These are phyloP conservation scores for Saccharomyces mikatae DNA, from an alignment of 805 yeast species.

Conservation along the genomic window DNA sequence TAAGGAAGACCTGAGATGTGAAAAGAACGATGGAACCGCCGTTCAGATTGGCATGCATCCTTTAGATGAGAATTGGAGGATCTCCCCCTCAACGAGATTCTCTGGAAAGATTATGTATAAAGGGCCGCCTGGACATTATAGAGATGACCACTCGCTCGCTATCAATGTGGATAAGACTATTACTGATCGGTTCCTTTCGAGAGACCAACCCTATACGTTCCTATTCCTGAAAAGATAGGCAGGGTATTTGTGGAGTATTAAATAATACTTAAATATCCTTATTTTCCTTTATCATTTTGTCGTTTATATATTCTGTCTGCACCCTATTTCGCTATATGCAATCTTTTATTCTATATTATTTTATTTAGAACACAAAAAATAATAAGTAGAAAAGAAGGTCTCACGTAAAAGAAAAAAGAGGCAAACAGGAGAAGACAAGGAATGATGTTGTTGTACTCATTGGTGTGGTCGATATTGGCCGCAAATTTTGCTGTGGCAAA, in stretches of 20 bases:
- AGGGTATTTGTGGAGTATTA: background rate
- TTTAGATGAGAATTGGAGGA: constrained; percentile 55
- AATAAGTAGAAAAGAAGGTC: background rate
- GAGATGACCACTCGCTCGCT: constrained; percentile 67
- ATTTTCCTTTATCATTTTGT: background rate
- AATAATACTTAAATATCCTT: background rate
- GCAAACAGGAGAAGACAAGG: background rate
- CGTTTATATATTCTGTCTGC: background rate
- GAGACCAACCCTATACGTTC: constrained; percentile 32
- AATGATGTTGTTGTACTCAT: background rate
- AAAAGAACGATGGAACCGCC: constrained; percentile 60
- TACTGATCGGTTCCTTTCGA: constrained; percentile 63
- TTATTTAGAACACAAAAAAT: background rate
- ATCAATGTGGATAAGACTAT: constrained; percentile 62
- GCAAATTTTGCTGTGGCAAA: constrained; percentile 6
- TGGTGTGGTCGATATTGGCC: background rate
- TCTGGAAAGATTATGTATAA: constrained; percentile 58
- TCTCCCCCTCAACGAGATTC: constrained; percentile 71
- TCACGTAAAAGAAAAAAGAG: background rate
- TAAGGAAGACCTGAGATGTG: constrained; percentile 52
- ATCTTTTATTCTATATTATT: background rate
- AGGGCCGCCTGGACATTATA: constrained; percentile 74
- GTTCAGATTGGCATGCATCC: constrained; percentile 83
- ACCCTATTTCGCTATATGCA: background rate
- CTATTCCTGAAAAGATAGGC: background rate